Evolutionary conservation across 805 yeast genomes (phyloP), one percentile per base, ranked within the genome.

Genomic region (Zygoascus flipseniorum): DNA sequence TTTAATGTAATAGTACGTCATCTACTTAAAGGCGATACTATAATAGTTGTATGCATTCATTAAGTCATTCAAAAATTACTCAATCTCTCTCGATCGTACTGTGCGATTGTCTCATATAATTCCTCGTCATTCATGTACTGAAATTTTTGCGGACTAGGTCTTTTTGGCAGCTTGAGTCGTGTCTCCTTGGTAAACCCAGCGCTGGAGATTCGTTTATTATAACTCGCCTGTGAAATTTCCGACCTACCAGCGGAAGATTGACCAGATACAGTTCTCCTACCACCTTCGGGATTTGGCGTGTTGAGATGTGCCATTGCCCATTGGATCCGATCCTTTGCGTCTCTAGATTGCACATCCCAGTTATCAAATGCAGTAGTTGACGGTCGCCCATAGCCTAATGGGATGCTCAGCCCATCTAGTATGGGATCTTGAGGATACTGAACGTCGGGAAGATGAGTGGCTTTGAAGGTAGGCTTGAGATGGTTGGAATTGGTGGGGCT

Each of bases 131-230:
- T 32, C 18, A 11, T 46, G 32, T 46, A 37, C 16, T 35, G 39
- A 35, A 35, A 35, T 8, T n/a, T 35, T 35, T 11, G 16, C 13
- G 39, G 39, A n/a, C 13, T 35, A 5, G 39, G 39, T 35, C 39
- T 35, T 35, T 35, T 35, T 35, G 39, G 39, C 16, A 35, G 14
- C 18, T 45, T 45, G 23, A 28, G 18, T 43, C 47, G 46, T 9
- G 52, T 20, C 26, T 56, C 59, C 32, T 51, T 48, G 14, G 60
- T 52, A 31, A 57, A 57, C 13, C 60, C 60, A 11, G 60, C 60
- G 39, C 60, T 53, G 23, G 50, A 43, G 23, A 57, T 57, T 20
- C 51, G 52, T 44, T 50, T 44, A 45, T 48, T 47, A 31, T 43
- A 37, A 16, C 42, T 16, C 2, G 20, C 18, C 19, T 31, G 28